These are phyloP conservation scores for Backusella tuberculispora DNA, from an alignment of 192 early-diverging fungal genomes.

Conservation along the genomic window DNA sequence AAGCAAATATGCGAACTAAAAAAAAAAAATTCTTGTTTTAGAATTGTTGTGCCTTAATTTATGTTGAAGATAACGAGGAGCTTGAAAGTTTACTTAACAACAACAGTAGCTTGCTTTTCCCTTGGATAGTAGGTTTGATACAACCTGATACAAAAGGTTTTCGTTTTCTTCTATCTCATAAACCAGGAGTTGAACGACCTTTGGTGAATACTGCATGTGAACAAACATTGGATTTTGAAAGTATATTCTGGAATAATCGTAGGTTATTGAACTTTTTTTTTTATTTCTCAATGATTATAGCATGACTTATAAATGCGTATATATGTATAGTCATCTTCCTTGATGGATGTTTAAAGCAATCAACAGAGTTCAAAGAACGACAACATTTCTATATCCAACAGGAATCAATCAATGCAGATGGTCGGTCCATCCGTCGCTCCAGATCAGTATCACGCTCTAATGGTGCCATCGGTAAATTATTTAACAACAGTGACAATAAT, in stretches of 20 bases:
- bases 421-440: conserved; percentile 1
- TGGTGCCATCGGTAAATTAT: conserved; percentile 30
- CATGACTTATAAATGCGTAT: neutral
- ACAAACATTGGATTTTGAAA: conserved; percentile 40
- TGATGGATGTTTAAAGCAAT: conserved; percentile 23
- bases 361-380: neutral
- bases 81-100: conserved; percentile 18
- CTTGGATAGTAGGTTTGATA: conserved; percentile 33
- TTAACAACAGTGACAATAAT: conserved; percentile 5
- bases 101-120: neutral
- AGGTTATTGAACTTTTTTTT: neutral
- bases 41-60: conserved; percentile 38
- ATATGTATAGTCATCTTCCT: conserved; percentile 15
- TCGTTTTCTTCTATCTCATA: conserved; percentile 29
- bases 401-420: neutral
- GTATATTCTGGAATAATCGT: conserved; percentile 46
- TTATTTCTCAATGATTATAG: neutral
- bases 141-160: conserved; percentile 37
- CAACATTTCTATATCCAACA: neutral
- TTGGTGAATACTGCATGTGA: neutral
- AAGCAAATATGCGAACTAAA: neutral
- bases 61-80: conserved; percentile 35
- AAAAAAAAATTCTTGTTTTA: neutral
- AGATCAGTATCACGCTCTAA: conserved; percentile 21
- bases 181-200: neutral